phyloP scores from a whole-genome alignment of 371 early-diverging fungal species.

The Saksenaea vasiformis region DNA sequence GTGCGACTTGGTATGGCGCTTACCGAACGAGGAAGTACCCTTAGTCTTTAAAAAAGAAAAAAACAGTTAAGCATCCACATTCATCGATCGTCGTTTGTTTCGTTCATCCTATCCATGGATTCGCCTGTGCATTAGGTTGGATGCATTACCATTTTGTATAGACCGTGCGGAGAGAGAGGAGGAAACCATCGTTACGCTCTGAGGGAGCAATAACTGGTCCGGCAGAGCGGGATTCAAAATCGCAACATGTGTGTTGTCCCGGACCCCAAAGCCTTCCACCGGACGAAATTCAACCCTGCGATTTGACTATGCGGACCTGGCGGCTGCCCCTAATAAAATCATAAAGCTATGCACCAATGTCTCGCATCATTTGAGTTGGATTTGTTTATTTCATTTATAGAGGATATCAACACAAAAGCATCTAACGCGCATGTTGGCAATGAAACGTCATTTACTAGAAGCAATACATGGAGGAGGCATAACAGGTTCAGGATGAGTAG shows the following conservation, averaged over 20 bases:
- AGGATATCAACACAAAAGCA: too few relatives aligned
- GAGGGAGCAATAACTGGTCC: background rate
- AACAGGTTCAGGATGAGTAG: too few relatives aligned
- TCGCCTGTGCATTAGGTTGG: background rate
- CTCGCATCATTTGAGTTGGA: too few relatives aligned
- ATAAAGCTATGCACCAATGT: too few relatives aligned
- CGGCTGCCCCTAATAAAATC: too few relatives aligned
- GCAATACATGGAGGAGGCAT: too few relatives aligned
- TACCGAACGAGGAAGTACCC: constrained; percentile 99
- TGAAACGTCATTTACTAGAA: too few relatives aligned
- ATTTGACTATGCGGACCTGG: too few relatives aligned
- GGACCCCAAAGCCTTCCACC: background rate
- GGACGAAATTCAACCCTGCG: background rate
- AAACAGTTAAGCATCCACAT: background rate
- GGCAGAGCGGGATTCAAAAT: background rate
- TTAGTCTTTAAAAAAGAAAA: constrained; percentile 72
- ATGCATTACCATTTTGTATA: constrained; percentile 4
- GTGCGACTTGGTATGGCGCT: constrained; percentile 99
- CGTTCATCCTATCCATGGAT: constrained; percentile 3
- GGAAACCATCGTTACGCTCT: constrained; percentile 1
- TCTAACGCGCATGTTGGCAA: too few relatives aligned
- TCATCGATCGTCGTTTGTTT: background rate
- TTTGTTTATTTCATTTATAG: too few relatives aligned
- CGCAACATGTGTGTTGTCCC: background rate
- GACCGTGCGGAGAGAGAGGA: constrained; percentile 6